Percentiles rank a stretch among this genome's conserved stretches.
phyloP scores from a whole-genome alignment of 2,329 filamentous ascomycete genomes.

The Bipolaris cookei region DNA sequence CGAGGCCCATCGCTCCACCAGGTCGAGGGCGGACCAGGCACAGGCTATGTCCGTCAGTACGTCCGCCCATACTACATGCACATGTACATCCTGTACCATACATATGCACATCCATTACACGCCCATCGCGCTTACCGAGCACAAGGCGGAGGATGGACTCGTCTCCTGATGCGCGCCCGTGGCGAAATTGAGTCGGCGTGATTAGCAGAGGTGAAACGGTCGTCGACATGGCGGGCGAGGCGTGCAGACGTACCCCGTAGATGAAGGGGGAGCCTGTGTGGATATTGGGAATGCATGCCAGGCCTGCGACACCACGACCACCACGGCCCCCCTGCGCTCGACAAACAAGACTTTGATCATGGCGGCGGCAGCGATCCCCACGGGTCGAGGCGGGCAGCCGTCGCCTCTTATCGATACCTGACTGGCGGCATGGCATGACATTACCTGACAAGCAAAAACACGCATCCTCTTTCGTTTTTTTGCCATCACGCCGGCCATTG shows the following conservation, averaged over 20 bases:
- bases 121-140: no score
- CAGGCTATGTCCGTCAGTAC: no score
- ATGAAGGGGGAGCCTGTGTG: conserved; percentile 12
- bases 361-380: conserved; percentile 10
- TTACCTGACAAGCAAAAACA: neutral
- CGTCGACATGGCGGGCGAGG: neutral
- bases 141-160: no score
- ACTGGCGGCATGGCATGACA: neutral
- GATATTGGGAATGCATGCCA: conserved; percentile 7
- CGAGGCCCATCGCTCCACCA: no score
- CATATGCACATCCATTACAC: no score
- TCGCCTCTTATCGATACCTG: conserved; percentile 16
- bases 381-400: conserved; percentile 2
- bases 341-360: neutral
- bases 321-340: conserved; percentile 1
- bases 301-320: neutral
- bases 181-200: conserved; percentile 5
- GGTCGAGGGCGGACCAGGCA: no score
- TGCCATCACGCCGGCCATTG: neutral
- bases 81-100: no score
- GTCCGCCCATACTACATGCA: no score
- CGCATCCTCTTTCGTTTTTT: neutral
- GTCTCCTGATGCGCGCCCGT: no score
- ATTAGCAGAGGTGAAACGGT: conserved; percentile 9
- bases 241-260: neutral